Evolutionary conservation across 2,329 filamentous ascomycete genomes (phyloP).

Genomic region (Cryphonectria radicalis): DNA sequence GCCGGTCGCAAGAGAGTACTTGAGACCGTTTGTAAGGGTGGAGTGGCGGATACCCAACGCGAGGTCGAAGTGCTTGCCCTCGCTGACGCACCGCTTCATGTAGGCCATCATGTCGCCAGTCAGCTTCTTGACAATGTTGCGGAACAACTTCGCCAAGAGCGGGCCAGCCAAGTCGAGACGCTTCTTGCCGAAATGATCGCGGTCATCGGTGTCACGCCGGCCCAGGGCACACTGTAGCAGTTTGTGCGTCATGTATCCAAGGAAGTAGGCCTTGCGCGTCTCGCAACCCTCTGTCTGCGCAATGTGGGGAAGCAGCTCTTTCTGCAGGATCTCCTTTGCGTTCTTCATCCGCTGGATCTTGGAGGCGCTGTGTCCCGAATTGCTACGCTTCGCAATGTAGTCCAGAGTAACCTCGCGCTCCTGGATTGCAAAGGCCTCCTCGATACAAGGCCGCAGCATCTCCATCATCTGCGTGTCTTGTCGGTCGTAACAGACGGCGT

Average conservation of each 20-base stretch:
- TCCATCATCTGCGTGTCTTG: constrained; percentile 97
- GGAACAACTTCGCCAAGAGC: constrained; percentile 93
- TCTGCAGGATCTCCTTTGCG: constrained; percentile 92
- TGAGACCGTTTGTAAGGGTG: constrained; percentile 90
- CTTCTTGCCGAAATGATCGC: constrained; percentile 99
- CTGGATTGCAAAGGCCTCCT: constrained; percentile 95
- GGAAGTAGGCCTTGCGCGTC: constrained; percentile 94
- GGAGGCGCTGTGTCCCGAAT: constrained; percentile 69
- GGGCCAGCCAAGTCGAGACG: constrained; percentile 93
- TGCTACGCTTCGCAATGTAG: constrained; percentile 92
- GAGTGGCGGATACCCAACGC: constrained; percentile 88
- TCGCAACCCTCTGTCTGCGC: constrained; percentile 94
- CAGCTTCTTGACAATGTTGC: constrained; percentile 86
- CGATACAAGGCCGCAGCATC: constrained; percentile 95
- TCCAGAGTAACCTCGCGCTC: constrained; percentile 93
- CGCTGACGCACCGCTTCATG: constrained; percentile 89
- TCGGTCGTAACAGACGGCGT: constrained; percentile 95
- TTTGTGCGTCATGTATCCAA: constrained; percentile 98
- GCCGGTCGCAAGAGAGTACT: constrained; percentile 95
- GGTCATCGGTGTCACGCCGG: constrained; percentile 90
- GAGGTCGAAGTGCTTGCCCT: constrained; percentile 85
- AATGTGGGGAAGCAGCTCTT: constrained; percentile 95
- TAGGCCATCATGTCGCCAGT: constrained; percentile 90
- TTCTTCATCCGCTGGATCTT: constrained; percentile 89
- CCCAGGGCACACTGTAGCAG: constrained; percentile 92